These are phyloP conservation scores for Curvularia lunata DNA, from an alignment of 2,329 filamentous ascomycete genomes.

Conservation along the genomic window DNA sequence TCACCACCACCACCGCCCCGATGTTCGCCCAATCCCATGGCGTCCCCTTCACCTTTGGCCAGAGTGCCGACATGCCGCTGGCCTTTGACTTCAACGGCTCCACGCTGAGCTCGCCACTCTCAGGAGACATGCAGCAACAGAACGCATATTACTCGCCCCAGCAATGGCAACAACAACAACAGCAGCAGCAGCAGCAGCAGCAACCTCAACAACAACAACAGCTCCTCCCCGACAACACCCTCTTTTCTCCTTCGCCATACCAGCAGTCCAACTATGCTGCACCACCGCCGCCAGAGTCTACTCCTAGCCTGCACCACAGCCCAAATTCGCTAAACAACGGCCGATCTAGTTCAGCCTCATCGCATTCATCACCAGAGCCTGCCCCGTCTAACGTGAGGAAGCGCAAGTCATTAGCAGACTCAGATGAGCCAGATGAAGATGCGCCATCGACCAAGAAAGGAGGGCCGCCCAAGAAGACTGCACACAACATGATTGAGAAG, in stretches of 20 bases:
- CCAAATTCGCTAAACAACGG: constrained; percentile 44
- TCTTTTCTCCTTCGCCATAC: constrained; percentile 40
- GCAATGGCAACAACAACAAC: constrained; percentile 42
- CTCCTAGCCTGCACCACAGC: constrained; percentile 49
- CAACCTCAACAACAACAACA: constrained; percentile 30
- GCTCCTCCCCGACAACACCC: constrained; percentile 26
- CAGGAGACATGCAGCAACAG: constrained; percentile 34
- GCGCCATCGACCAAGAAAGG: constrained; percentile 58
- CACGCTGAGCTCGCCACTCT: constrained; percentile 41
- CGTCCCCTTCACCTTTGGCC: constrained; percentile 45
- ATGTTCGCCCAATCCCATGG: constrained; percentile 29
- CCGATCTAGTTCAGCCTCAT: constrained; percentile 51
- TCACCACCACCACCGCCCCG: constrained; percentile 23
- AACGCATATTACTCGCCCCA: constrained; percentile 41
- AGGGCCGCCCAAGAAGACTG: constrained; percentile 79
- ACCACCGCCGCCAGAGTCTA: constrained; percentile 37
- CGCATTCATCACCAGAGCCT: constrained; percentile 70
- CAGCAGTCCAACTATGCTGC: constrained; percentile 33
- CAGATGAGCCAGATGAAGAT: constrained; percentile 66
- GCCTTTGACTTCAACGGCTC: constrained; percentile 45
- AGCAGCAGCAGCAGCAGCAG: constrained; percentile 32
- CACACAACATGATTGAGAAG: constrained; percentile 98
- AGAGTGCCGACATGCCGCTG: constrained; percentile 36
- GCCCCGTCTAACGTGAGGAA: constrained; percentile 38
- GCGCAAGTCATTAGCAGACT: constrained; percentile 54